A percentile compares a stretch with the other conserved stretches of the same genome.
Conservation (phyloP, 495 filamentous ascomycete genomes). For the Penicillium roqueforti region DNA sequence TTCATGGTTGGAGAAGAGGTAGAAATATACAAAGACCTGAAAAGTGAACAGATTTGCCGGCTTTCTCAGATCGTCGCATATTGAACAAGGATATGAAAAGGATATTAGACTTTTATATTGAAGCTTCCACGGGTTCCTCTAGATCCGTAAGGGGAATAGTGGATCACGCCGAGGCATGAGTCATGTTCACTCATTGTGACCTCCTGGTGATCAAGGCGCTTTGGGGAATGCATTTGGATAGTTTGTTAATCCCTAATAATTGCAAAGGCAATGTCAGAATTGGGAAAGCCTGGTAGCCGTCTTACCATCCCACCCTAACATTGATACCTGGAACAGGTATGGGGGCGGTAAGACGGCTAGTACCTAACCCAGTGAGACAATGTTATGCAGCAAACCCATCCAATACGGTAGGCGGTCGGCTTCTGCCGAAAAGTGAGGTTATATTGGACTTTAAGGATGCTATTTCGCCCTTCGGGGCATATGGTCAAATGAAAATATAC, state of each 20-base stretch:
- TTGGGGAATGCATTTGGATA: neutral
- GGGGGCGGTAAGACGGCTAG: too few species aligned
- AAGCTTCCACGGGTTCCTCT: neutral
- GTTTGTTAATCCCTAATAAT: too few species aligned
- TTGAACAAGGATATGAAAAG: neutral
- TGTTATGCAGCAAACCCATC: too few species aligned
- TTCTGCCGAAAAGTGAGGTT: neutral
- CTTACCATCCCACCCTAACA: too few species aligned
- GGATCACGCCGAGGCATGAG: neutral
- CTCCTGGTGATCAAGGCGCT: neutral
- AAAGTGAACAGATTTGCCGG: too few species aligned
- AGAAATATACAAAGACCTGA: too few species aligned
- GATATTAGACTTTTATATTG: neutral
- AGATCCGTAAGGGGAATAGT: neutral
- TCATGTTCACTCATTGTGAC: neutral
- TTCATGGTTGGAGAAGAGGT: too few species aligned
- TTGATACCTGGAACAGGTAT: too few species aligned
- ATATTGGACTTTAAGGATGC: neutral
- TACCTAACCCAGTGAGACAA: too few species aligned
- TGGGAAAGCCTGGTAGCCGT: neutral
- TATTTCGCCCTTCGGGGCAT: constrained; percentile 62
- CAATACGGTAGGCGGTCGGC: neutral
- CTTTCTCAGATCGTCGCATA: too few species aligned
- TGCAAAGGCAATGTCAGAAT: neutral
- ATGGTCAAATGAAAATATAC: constrained; percentile 79